Percentiles rank a stretch among this genome's conserved stretches.
phyloP scores from a whole-genome alignment of 495 filamentous ascomycete species.

The Sporormia fimetaria region DNA sequence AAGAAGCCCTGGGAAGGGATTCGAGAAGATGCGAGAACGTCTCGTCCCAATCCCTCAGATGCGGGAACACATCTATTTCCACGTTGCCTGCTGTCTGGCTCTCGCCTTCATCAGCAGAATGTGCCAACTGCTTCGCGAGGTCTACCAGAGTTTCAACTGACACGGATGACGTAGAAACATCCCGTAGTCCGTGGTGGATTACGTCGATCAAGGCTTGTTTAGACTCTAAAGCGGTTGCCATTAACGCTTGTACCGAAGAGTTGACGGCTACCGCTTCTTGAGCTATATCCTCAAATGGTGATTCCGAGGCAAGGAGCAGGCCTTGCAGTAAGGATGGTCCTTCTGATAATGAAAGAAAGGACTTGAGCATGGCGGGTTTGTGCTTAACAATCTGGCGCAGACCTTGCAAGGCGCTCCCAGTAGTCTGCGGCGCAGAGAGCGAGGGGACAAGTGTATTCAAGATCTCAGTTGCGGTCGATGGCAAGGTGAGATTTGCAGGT shows the following conservation, averaged over 20 bases:
- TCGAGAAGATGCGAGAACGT: conserved; percentile 51
- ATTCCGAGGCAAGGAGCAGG: conserved; percentile 48
- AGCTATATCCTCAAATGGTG: conserved; percentile 43
- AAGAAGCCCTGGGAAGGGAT: conserved; percentile 44
- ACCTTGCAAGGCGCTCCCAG: conserved; percentile 27
- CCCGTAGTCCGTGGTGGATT: conserved; percentile 40
- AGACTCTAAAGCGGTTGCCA: conserved; percentile 8
- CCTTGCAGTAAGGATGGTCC: conserved; percentile 45
- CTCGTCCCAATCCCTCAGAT: conserved; percentile 37
- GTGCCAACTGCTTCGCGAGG: conserved; percentile 43
- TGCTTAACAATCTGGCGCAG: conserved; percentile 29
- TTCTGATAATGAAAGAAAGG: conserved; percentile 28
- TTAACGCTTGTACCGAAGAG: conserved; percentile 17
- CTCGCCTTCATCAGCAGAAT: conserved; percentile 30
- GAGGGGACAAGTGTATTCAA: conserved; percentile 30
- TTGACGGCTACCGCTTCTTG: conserved; percentile 38
- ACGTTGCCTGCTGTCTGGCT: no score
- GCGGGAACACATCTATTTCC: conserved; percentile 41
- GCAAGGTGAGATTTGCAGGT: conserved; percentile 17
- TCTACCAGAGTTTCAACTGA: conserved; percentile 40
- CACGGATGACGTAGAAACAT: conserved; percentile 44
- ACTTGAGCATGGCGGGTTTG: conserved; percentile 26
- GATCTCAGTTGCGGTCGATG: conserved; percentile 21
- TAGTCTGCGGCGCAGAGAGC: conserved; percentile 27
- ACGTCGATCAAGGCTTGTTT: conserved; percentile 35